These are phyloP conservation scores for Tubosaeta sp. DNA, from an alignment of 768 basidiomycete species.

Conservation along the genomic window DNA sequence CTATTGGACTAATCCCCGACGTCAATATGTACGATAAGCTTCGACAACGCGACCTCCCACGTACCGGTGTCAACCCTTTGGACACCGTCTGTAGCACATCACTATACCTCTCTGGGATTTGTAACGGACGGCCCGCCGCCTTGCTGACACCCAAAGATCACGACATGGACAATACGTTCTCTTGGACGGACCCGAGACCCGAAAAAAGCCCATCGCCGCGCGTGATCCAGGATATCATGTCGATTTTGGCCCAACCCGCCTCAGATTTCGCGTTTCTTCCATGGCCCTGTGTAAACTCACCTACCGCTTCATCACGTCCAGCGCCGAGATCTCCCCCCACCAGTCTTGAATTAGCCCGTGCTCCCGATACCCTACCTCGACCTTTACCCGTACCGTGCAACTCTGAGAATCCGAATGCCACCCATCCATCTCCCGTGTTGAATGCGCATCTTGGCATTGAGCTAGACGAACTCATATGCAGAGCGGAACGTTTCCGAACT, in stretches of 20 bases:
- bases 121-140: neutral
- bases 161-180: neutral
- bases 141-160: neutral
- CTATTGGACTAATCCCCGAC: slow-evolving; percentile 29
- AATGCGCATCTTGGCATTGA: slow-evolving; percentile 62
- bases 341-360: neutral
- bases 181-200: neutral
- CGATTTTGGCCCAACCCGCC: slow-evolving; percentile 23
- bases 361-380: neutral
- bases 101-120: neutral
- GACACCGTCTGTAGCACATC: slow-evolving; percentile 29
- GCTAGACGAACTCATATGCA: slow-evolving; percentile 49
- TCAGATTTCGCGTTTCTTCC: slow-evolving; percentile 6
- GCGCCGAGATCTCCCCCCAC: neutral
- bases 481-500: slow-evolving; percentile 50
- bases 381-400: slow-evolving; percentile 1
- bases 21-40: slow-evolving; percentile 33
- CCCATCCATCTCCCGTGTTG: slow-evolving; percentile 45
- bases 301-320: neutral
- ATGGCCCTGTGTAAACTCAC: slow-evolving; percentile 4
- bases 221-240: slow-evolving; percentile 30
- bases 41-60: slow-evolving; percentile 12
- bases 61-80: slow-evolving; percentile 37
- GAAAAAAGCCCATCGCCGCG: slow-evolving; percentile 24
- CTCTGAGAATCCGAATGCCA: neutral